Percentiles rank a stretch among this genome's conserved stretches.
Conservation (phyloP, 2,329 filamentous ascomycete genomes). For the Lachnum nothofagi region DNA sequence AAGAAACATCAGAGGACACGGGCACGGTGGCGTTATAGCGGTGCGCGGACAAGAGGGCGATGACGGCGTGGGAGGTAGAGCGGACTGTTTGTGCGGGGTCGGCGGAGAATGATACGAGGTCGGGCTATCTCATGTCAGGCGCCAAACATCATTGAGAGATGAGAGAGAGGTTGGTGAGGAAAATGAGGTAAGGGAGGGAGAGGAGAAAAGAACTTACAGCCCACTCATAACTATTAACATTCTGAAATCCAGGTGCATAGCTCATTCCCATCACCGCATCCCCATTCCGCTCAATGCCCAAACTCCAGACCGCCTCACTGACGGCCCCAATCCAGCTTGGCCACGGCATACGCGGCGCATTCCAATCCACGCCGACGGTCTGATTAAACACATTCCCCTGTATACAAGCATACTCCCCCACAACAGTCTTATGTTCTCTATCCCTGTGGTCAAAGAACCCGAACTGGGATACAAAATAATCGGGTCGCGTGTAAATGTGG, state of each 20-base stretch:
- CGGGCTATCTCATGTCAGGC: constrained; percentile 18
- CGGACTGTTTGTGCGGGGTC: constrained; percentile 44
- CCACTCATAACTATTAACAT: constrained; percentile 28
- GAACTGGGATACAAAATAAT: constrained; percentile 23
- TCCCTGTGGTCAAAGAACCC: constrained; percentile 18
- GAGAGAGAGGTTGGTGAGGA: not conserved
- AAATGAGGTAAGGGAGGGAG: not conserved
- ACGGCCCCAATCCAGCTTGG: constrained; percentile 27
- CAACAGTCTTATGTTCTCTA: constrained; percentile 19
- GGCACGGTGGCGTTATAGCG: constrained; percentile 45
- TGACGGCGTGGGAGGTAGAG: constrained; percentile 47
- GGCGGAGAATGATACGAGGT: constrained; percentile 28
- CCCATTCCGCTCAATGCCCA: constrained; percentile 27
- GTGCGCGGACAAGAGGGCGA: constrained; percentile 45
- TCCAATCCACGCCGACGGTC: constrained; percentile 15
- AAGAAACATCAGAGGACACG: constrained; percentile 32
- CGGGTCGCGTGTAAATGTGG: constrained; percentile 26
- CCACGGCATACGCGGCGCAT: constrained; percentile 11
- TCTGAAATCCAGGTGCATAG: constrained; percentile 30
- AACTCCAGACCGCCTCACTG: constrained; percentile 24
- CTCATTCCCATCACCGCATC: constrained; percentile 23
- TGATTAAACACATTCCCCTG: constrained; percentile 16
- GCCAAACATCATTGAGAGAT: not conserved
- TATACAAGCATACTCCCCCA: constrained; percentile 29
- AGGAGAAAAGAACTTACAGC: constrained; percentile 18